These are phyloP conservation scores for Nannochloris sp. DNA, from an alignment of 139 green algal species.

Conservation along the genomic window DNA sequence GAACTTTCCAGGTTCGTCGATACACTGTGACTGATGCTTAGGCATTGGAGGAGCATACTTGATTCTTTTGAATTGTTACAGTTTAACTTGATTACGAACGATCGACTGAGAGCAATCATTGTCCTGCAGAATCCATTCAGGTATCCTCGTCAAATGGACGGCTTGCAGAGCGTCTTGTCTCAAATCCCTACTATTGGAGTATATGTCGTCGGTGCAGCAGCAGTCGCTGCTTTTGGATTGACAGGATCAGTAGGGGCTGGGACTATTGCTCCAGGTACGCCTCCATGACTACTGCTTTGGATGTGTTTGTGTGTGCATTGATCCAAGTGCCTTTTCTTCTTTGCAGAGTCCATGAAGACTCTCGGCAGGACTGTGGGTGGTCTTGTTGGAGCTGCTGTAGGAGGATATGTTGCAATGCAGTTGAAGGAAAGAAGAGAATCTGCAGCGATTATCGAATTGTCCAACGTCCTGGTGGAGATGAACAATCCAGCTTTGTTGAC, in stretches of 20 bases:
- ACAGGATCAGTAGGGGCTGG: slow-evolving; percentile 15
- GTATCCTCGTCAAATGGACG: slow-evolving; percentile 37
- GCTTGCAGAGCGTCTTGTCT: slow-evolving; percentile 42
- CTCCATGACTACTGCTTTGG: not conserved
- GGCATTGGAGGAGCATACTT: too few species aligned
- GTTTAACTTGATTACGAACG: too few species aligned
- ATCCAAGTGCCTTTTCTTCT: not conserved
- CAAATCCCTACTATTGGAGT: slow-evolving; percentile 45
- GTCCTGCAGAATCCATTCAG: slow-evolving; percentile 42
- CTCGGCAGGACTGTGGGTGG: slow-evolving; percentile 26
- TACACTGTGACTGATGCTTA: too few species aligned
- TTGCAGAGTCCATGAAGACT: slow-evolving; percentile 33
- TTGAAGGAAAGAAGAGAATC: slow-evolving; percentile 51
- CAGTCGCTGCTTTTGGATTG: slow-evolving; percentile 27
- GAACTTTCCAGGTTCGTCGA: too few species aligned
- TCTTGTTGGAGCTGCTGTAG: slow-evolving; percentile 33
- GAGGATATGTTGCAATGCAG: slow-evolving; percentile 24
- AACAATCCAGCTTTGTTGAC: slow-evolving; percentile 45
- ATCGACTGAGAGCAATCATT: not conserved
- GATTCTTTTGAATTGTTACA: too few species aligned
- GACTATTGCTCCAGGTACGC: slow-evolving; percentile 32
- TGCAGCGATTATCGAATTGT: slow-evolving; percentile 57
- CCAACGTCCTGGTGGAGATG: slow-evolving; percentile 64
- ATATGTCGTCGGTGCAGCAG: slow-evolving; percentile 42
- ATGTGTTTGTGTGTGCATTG: not conserved